Percentiles rank a stretch among this genome's conserved stretches.
Evolutionary conservation across 768 basidiomycete species (phyloP).

Genomic region (Cytidiella melzeri): DNA sequence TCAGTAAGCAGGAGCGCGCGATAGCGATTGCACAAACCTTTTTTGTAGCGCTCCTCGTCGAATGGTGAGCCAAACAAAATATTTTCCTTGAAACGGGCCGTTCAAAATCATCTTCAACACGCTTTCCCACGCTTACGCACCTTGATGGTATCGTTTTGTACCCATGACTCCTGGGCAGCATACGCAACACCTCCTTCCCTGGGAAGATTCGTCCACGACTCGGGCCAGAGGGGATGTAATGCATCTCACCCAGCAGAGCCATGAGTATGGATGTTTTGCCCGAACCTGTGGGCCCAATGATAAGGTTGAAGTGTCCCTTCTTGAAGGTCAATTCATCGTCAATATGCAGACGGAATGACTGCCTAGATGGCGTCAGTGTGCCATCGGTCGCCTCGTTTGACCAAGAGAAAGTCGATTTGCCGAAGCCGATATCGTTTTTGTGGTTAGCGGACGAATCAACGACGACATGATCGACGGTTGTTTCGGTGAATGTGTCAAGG

Average conservation of each 20-base stretch:
- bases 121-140: conserved; percentile 7
- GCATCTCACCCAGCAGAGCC: conserved; percentile 29
- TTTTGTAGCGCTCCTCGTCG: conserved; percentile 40
- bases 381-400: conserved; percentile 8
- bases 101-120: too few relatives aligned
- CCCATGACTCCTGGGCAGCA: conserved; percentile 45
- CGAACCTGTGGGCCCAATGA: conserved; percentile 26
- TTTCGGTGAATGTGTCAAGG: conserved; percentile 19
- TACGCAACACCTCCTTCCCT: conserved; percentile 40
- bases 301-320: conserved; percentile 23
- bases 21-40: conserved; percentile 22
- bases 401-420: conserved; percentile 27
- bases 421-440: conserved; percentile 17
- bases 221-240: conserved; percentile 25
- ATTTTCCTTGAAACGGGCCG: conserved; percentile 34
- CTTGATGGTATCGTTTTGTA: conserved; percentile 38
- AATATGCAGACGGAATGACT: conserved; percentile 24
- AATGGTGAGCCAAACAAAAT: conserved; percentile 44
- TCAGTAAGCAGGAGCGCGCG: not conserved
- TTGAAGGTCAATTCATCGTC: conserved; percentile 25
- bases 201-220: conserved; percentile 37
- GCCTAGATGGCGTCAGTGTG: conserved; percentile 6
- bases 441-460: not conserved
- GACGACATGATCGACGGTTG: conserved; percentile 4
- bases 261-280: conserved; percentile 29